Conservation (phyloP, 352 stramenopile species). For the Pseudoperonospora humuli region DNA sequence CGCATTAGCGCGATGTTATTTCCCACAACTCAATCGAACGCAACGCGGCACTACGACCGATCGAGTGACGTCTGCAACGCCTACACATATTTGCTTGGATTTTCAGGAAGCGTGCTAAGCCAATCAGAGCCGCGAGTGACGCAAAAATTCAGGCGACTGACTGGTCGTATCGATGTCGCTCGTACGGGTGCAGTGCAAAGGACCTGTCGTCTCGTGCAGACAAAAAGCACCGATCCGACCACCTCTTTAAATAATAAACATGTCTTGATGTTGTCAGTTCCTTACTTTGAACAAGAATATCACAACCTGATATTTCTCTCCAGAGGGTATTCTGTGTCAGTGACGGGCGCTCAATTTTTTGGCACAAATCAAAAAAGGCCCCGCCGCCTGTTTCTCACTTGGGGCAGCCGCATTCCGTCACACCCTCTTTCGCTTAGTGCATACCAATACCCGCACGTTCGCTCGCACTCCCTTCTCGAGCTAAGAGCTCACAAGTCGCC, state of each 20-base stretch:
- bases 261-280: too few relatives aligned
- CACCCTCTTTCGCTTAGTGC: conserved; percentile 11
- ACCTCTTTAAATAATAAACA: too few relatives aligned
- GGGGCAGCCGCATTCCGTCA: not conserved
- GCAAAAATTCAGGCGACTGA: not conserved
- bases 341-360: conserved; percentile 8
- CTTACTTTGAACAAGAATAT: not conserved
- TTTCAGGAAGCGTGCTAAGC: conserved; percentile 2
- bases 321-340: not conserved
- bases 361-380: not conserved
- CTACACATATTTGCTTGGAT: conserved; percentile 10
- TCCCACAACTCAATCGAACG: not conserved
- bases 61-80: not conserved
- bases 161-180: too few relatives aligned
- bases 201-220: too few relatives aligned
- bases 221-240: too few relatives aligned
- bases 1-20: conserved; percentile 1
- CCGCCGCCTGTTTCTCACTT: conserved; percentile 5
- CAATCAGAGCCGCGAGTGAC: conserved; percentile 5
- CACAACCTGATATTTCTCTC: not conserved
- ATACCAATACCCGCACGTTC: conserved; percentile 5
- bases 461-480: not conserved
- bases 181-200: too few relatives aligned
- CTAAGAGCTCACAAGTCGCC: too few relatives aligned
- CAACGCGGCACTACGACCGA: not conserved